phyloP scores from a whole-genome alignment of 2,329 filamentous ascomycete species.

The Fusarium anguioides region DNA sequence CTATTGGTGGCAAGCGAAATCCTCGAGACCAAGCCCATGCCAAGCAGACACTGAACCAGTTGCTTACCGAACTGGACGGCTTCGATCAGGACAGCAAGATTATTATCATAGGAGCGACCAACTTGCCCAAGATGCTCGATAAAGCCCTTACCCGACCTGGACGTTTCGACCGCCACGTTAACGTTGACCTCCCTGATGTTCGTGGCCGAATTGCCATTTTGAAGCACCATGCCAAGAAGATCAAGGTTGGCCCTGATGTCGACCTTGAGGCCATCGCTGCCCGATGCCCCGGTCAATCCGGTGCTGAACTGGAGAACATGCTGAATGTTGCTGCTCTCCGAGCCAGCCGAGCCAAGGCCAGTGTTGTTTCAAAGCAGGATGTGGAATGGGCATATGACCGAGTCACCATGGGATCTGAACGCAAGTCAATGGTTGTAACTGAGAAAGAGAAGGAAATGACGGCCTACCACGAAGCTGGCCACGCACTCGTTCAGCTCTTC shows the following conservation, averaged over 20 bases:
- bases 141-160: conserved; percentile 94
- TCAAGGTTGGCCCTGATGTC: conserved; percentile 82
- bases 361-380: conserved; percentile 79
- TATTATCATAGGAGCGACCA: conserved; percentile 95
- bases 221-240: conserved; percentile 92
- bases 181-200: conserved; percentile 90
- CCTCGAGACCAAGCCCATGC: conserved; percentile 93
- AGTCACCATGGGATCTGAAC: conserved; percentile 96
- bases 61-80: conserved; percentile 95
- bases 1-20: conserved; percentile 93
- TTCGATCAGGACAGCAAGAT: conserved; percentile 96
- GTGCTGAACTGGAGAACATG: conserved; percentile 95
- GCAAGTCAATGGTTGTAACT: conserved; percentile 87
- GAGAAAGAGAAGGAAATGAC: conserved; percentile 95
- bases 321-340: conserved; percentile 96
- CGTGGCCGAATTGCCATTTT: conserved; percentile 92
- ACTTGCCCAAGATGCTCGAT: conserved; percentile 93
- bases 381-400: conserved; percentile 99
- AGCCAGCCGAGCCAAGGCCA: conserved; percentile 87
- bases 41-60: conserved; percentile 97
- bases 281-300: conserved; percentile 91
- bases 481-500: conserved; percentile 89
- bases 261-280: conserved; percentile 86
- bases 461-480: conserved; percentile 96
- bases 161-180: conserved; percentile 93